Conservation (phyloP, 2,329 filamentous ascomycete species). For the Aspergillus latus region DNA sequence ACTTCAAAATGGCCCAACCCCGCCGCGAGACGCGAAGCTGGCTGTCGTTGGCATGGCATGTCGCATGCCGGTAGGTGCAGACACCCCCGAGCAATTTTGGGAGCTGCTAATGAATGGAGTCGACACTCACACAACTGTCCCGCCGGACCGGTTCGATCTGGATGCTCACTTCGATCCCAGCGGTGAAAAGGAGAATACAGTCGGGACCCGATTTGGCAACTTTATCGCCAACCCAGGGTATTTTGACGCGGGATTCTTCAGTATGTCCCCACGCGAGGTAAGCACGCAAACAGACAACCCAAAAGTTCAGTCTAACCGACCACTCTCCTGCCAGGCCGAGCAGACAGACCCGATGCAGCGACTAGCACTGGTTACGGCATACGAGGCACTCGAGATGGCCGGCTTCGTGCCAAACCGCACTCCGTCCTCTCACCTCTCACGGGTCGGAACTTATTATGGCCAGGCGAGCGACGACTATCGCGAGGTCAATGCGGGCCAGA, state of each 20-base stretch:
- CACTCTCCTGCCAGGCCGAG: constrained; percentile 31
- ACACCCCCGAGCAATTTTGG: not conserved
- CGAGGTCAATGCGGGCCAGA: constrained; percentile 69
- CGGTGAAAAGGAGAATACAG: constrained; percentile 34
- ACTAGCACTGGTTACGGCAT: constrained; percentile 71
- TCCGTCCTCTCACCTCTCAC: constrained; percentile 59
- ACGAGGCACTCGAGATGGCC: constrained; percentile 76
- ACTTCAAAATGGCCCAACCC: not conserved
- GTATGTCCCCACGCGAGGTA: constrained; percentile 58
- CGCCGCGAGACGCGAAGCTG: not conserved
- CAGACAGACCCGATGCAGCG: constrained; percentile 79
- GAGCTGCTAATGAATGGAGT: not conserved
- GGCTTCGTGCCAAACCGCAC: constrained; percentile 71
- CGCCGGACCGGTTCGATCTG: constrained; percentile 34
- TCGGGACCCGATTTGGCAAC: constrained; percentile 33
- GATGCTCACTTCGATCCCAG: constrained; percentile 34
- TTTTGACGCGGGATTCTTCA: constrained; percentile 44
- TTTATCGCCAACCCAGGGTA: constrained; percentile 38
- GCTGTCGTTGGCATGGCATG: not conserved
- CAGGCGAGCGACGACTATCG: constrained; percentile 63
- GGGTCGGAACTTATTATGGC: constrained; percentile 70
- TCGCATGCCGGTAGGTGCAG: not conserved
- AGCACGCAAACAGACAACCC: too few species aligned
- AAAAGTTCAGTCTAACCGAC: not conserved
- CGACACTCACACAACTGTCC: not conserved